Percentiles rank a stretch among this genome's conserved stretches.
These are phyloP conservation scores for Vitis hybrid DNA, from an alignment of 177 flowering plant species.

Conservation along the genomic window DNA sequence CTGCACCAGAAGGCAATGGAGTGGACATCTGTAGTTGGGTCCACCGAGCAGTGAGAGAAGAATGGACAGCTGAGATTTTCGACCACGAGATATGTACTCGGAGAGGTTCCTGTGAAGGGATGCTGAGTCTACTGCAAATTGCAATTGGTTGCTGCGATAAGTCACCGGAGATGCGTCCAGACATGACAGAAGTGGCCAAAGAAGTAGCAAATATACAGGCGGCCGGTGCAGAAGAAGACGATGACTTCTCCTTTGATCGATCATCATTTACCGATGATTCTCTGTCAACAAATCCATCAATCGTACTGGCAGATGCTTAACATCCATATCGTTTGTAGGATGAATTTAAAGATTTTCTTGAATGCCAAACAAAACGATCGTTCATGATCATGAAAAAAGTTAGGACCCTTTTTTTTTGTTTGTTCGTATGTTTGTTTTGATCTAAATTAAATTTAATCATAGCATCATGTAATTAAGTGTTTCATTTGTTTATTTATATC, in stretches of 20 bases:
- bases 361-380: too few species aligned
- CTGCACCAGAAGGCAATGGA: constrained; percentile 45
- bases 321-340: too few species aligned
- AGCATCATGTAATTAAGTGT: too few species aligned
- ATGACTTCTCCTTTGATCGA: constrained; percentile 28
- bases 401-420: too few species aligned
- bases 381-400: too few species aligned
- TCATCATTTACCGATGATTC: constrained; percentile 43
- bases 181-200: constrained; percentile 51
- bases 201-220: constrained; percentile 41
- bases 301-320: too few species aligned
- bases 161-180: constrained; percentile 62
- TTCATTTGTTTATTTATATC: too few species aligned
- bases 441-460: too few species aligned
- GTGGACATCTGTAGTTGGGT: constrained; percentile 69
- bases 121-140: constrained; percentile 52
- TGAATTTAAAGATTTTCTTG: too few species aligned
- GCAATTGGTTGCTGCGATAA: constrained; percentile 59
- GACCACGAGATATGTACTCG: constrained; percentile 48
- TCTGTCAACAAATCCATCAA: constrained; percentile 14
- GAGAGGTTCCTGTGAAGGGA: constrained; percentile 36
- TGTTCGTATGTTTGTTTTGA: too few species aligned
- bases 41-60: constrained; percentile 69
- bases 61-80: constrained; percentile 81
- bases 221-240: constrained; percentile 35